phyloP scores from a whole-genome alignment of 163 green algal genomes.

The Picocystis sp. region DNA sequence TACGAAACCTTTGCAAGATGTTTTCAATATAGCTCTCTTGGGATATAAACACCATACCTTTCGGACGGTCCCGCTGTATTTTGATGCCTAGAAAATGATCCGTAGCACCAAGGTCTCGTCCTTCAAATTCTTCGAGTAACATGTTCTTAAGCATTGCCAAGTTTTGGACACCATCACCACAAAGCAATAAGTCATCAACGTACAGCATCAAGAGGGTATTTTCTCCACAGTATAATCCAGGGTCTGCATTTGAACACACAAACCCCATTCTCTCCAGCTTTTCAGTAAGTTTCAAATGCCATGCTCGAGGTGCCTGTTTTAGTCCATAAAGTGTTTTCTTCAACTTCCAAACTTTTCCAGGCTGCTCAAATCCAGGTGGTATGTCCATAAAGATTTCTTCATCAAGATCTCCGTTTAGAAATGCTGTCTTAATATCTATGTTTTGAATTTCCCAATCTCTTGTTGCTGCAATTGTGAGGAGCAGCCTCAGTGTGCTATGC shows the following conservation, averaged over 20 bases:
- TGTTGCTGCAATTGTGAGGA: too few species aligned
- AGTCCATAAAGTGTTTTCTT: slow-evolving; percentile 28
- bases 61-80: slow-evolving; percentile 13
- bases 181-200: slow-evolving; percentile 1
- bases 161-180: background rate
- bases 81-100: slow-evolving; percentile 23
- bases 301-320: slow-evolving; percentile 21
- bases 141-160: slow-evolving; percentile 10
- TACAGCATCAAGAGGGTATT: slow-evolving; percentile 15
- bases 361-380: slow-evolving; percentile 12
- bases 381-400: slow-evolving; percentile 21
- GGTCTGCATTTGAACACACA: slow-evolving; percentile 11
- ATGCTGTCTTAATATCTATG: slow-evolving; percentile 34
- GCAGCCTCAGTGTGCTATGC: too few species aligned
- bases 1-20: slow-evolving; percentile 12
- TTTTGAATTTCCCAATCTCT: slow-evolving; percentile 11
- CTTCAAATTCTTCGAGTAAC: slow-evolving; percentile 11
- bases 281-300: slow-evolving; percentile 13
- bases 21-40: slow-evolving; percentile 3
- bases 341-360: slow-evolving; percentile 9
- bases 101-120: slow-evolving; percentile 19
- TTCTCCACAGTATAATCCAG: slow-evolving; percentile 26
- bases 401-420: slow-evolving; percentile 26
- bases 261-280: slow-evolving; percentile 17
- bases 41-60: slow-evolving; percentile 12